phyloP scores from a whole-genome alignment of 2,329 filamentous ascomycete species.

The Macrophomina phaseolina region DNA sequence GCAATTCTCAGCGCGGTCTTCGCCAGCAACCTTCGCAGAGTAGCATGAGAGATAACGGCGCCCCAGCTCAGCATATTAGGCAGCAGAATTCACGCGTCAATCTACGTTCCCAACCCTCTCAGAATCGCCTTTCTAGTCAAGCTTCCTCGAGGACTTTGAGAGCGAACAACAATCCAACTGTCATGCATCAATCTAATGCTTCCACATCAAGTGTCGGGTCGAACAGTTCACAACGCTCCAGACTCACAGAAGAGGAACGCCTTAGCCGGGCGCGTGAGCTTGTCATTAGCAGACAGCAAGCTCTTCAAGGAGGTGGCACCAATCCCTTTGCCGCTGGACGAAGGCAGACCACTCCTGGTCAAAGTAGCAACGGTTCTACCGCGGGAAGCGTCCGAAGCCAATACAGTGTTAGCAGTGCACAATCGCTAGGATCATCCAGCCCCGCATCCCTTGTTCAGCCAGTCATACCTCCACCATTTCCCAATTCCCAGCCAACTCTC shows the following conservation, averaged over 20 bases:
- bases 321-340: slow-evolving; percentile 44
- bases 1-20: slow-evolving; percentile 38
- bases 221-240: slow-evolving; percentile 33
- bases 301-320: slow-evolving; percentile 39
- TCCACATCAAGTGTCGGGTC: slow-evolving; percentile 31
- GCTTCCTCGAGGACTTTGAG: slow-evolving; percentile 44
- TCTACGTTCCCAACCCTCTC: slow-evolving; percentile 44
- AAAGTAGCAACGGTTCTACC: slow-evolving; percentile 1
- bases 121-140: slow-evolving; percentile 43
- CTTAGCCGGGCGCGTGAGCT: slow-evolving; percentile 43
- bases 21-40: slow-evolving; percentile 31
- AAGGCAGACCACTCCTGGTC: slow-evolving; percentile 32
- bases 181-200: slow-evolving; percentile 31
- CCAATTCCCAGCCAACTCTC: slow-evolving; percentile 28
- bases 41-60: slow-evolving; percentile 40
- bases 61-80: slow-evolving; percentile 37
- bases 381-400: slow-evolving; percentile 26
- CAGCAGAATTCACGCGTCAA: slow-evolving; percentile 44
- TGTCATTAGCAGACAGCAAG: slow-evolving; percentile 42
- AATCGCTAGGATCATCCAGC: slow-evolving; percentile 31
- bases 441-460: slow-evolving; percentile 40
- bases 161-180: slow-evolving; percentile 39
- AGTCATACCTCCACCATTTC: slow-evolving; percentile 32
- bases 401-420: slow-evolving; percentile 32
- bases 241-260: slow-evolving; percentile 43